Percentiles rank a stretch among this genome's conserved stretches.
These are phyloP conservation scores for Cerrena zonata DNA, from an alignment of 1,284 basidiomycete species.

Conservation along the genomic window DNA sequence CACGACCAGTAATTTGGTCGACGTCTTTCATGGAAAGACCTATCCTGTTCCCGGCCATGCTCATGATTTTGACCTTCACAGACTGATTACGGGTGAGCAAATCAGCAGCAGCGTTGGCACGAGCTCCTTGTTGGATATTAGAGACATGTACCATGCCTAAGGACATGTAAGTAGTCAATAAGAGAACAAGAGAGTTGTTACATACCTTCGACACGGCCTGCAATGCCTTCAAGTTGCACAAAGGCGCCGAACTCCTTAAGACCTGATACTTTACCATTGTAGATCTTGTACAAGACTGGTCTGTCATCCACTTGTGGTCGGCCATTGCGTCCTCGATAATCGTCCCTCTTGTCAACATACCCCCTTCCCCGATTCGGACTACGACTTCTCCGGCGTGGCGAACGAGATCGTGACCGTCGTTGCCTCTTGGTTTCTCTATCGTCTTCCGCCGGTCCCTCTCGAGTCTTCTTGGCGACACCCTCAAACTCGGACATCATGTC, in stretches of 20 bases:
- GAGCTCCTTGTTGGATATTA: conserved; percentile 77
- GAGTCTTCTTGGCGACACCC: conserved; percentile 55
- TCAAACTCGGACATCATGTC: conserved; percentile 80
- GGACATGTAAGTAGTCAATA: conserved; percentile 3
- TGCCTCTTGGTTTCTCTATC: conserved; percentile 53
- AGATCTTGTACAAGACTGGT: conserved; percentile 92
- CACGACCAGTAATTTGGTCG: conserved; percentile 84
- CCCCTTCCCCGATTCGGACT: conserved; percentile 52
- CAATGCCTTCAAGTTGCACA: conserved; percentile 81
- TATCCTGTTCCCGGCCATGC: conserved; percentile 75
- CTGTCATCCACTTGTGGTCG: conserved; percentile 63
- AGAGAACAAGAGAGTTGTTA: conserved; percentile 28
- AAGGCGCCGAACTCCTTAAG: conserved; percentile 96
- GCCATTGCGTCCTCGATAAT: conserved; percentile 36
- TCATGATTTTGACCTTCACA: conserved; percentile 96
- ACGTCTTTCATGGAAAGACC: conserved; percentile 97
- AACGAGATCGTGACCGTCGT: conserved; percentile 43
- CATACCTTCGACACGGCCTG: conserved; percentile 82
- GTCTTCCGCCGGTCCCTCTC: conserved; percentile 42
- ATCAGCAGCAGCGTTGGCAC: conserved; percentile 84
- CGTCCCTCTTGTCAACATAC: conserved; percentile 39
- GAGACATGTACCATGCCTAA: conserved; percentile 93
- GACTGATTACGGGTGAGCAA: conserved; percentile 77
- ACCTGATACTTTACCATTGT: conserved; percentile 79
- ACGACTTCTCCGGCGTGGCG: conserved; percentile 42